These are phyloP conservation scores for Candida boidinii DNA, from an alignment of 805 yeast species.

Conservation along the genomic window DNA sequence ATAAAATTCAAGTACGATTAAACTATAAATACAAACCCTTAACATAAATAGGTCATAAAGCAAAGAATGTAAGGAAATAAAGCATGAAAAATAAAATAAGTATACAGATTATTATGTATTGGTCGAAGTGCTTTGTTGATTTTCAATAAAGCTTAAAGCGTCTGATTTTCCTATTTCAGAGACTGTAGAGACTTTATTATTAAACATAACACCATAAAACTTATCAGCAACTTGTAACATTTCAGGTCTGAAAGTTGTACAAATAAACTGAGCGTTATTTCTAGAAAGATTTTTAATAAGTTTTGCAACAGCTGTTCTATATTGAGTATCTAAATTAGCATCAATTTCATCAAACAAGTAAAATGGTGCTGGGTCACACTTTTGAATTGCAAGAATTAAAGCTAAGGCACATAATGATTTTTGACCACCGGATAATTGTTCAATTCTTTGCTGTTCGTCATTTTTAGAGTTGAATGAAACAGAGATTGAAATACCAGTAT, in stretches of 20 bases:
- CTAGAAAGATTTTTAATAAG: conserved; percentile 57
- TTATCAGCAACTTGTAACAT: conserved; percentile 81
- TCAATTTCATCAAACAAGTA: conserved; percentile 95
- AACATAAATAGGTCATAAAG: too few relatives aligned
- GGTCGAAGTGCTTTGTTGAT: conserved; percentile 29
- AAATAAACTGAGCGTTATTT: conserved; percentile 75
- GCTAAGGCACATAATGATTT: conserved; percentile 96
- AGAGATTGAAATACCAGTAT: conserved; percentile 73
- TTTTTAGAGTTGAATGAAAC: conserved; percentile 84
- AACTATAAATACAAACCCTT: too few relatives aligned
- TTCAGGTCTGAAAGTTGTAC: conserved; percentile 94
- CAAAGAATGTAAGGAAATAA: too few relatives aligned
- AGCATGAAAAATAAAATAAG: neutral
- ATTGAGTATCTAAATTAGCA: conserved; percentile 90
- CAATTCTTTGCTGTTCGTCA: conserved; percentile 81
- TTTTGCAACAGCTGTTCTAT: conserved; percentile 78
- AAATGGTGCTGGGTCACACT: conserved; percentile 95
- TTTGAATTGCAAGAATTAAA: conserved; percentile 85
- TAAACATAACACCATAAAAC: conserved; percentile 81
- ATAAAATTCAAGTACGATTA: too few relatives aligned
- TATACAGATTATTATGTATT: neutral
- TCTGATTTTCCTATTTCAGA: conserved; percentile 60
- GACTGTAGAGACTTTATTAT: conserved; percentile 73
- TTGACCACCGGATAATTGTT: conserved; percentile 95
- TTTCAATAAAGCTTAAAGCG: conserved; percentile 80